Base-by-base conservation (phyloP, 1,284 basidiomycete species). In the Ceratobasidium sp. region DNA sequence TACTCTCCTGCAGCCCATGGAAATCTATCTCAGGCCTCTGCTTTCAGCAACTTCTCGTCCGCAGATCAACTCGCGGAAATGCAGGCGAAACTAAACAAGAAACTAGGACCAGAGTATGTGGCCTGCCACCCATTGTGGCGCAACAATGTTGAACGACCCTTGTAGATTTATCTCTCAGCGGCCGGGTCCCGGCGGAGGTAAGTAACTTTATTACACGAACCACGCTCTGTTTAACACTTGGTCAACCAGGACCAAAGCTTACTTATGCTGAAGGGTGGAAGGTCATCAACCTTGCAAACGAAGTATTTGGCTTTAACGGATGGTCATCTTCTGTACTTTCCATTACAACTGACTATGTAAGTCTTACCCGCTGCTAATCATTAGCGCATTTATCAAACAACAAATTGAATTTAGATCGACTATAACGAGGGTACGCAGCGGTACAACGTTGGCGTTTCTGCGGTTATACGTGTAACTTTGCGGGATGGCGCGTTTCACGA, bases 181-280 rank as follows among this genome's bases (percentile, higher is more conserved):
- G n/a, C 91, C 92, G 0, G 96, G 96, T 1, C 94, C 93, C 0
- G 91, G 90, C 6, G 94, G 94, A 58, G 34, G 77, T 46, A 26
- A 62, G 39, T n/a, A 16, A 41, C 16, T 3, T 52, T 16, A 3
- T 21, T 28, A 28, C 8, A 26, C 41, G 12, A 12, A 21, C n/a
- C 34, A 32, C 45, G 43, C 18, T 34, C 18, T 50, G 43, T 36
- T 2, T 32, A 21, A 69, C 23, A 18, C 59, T 32, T 23, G 16
- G 45, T 21, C 53, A 23, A 6, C 30, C 60, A 36, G 91, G 91
- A 0, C 85, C 87, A 6, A 97, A 96, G 80, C 83, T 99, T 70
- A 96, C 93, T 8, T 99, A 99, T 79, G 91, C 94, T 2, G 97
- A 98, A 80, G 97, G 97, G 0, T 98, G 96, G 96, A 96, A 95